Evolutionary conservation across 345 rosid species (phyloP).

Genomic region (Punica granatum): DNA sequence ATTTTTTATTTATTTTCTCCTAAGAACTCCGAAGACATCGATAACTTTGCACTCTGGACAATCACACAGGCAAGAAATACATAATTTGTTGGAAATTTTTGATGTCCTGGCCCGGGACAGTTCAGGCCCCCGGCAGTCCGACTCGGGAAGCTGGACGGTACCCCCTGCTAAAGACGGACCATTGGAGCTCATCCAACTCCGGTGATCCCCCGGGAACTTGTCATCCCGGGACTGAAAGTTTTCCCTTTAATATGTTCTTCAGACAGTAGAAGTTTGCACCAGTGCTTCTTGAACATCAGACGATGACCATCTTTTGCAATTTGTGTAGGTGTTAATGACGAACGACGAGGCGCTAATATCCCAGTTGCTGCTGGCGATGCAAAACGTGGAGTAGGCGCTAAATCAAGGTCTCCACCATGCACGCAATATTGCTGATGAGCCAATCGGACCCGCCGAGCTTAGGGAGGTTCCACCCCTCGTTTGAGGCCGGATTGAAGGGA

Average conservation of each 20-base stretch:
- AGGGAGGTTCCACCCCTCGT: constrained; percentile 52
- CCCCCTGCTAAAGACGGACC: no score
- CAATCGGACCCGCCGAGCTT: constrained; percentile 86
- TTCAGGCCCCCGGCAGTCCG: no score
- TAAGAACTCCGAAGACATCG: no score
- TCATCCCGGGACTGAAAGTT: not conserved
- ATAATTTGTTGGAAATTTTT: no score
- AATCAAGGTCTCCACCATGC: constrained; percentile 86
- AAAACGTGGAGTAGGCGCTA: constrained; percentile 68
- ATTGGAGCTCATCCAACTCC: no score
- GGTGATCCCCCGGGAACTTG: no score
- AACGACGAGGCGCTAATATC: constrained; percentile 58
- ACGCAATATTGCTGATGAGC: constrained; percentile 76
- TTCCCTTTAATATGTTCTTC: not conserved
- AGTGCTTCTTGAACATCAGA: not conserved
- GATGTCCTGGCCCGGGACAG: no score
- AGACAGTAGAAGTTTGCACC: no score
- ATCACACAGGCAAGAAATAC: no score
- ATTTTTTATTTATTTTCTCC: no score
- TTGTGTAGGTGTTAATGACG: constrained; percentile 51
- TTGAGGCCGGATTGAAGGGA: constrained; percentile 49
- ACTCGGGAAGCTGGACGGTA: no score
- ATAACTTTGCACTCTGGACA: no score
- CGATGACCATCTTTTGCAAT: not conserved
- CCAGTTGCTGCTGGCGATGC: constrained; percentile 87